Conservation (phyloP, 306 rosid genomes). For the Sesbania bispinosa region DNA sequence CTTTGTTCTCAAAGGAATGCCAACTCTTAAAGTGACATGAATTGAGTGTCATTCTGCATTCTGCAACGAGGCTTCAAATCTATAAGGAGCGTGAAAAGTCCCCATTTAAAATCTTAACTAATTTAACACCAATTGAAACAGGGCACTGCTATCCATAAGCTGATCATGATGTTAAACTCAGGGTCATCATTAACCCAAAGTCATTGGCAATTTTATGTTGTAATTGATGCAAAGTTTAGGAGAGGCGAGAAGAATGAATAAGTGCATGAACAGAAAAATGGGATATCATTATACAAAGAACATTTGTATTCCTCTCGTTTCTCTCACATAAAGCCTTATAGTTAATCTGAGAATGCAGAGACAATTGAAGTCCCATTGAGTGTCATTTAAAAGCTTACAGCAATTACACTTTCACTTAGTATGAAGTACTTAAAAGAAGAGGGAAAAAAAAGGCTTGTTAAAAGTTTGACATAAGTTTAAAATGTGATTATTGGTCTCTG, state of each 20-base stretch:
- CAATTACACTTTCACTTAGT: not conserved
- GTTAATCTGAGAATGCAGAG: not conserved
- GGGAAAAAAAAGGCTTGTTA: not conserved
- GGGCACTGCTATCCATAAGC: not conserved
- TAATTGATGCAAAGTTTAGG: not conserved
- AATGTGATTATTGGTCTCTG: not conserved
- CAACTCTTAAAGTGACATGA: not conserved
- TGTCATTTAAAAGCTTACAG: not conserved
- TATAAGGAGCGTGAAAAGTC: not conserved
- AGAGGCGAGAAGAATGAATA: not conserved
- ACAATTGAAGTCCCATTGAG: not conserved
- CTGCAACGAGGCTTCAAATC: not conserved
- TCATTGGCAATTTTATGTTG: not conserved
- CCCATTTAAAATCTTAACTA: not conserved
- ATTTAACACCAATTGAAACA: not conserved
- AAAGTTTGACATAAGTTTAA: not conserved
- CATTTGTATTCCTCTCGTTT: not conserved
- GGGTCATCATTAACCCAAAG: not conserved
- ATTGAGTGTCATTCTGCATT: not conserved
- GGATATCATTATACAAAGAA: not conserved
- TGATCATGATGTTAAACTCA: not conserved
- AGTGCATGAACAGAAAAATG: not conserved
- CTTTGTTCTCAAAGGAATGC: not conserved
- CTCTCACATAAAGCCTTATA: not conserved
- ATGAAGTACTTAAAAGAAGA: not conserved